Conservation (phyloP, 2,329 filamentous ascomycete genomes). For the Fusarium buharicum region DNA sequence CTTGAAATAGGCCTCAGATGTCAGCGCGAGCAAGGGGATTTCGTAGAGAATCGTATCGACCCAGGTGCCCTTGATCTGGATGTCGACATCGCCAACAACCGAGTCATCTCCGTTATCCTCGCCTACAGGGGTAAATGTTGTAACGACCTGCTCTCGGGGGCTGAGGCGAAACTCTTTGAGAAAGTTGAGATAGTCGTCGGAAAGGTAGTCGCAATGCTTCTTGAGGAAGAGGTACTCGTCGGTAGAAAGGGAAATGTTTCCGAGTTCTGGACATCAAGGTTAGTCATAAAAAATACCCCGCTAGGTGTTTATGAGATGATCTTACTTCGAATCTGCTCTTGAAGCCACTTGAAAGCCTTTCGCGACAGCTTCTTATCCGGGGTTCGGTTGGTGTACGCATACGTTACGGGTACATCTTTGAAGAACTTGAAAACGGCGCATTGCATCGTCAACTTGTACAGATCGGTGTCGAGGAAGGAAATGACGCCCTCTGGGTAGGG, state of each 20-base stretch:
- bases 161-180: constrained; percentile 83
- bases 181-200: constrained; percentile 79
- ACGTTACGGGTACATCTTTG: constrained; percentile 82
- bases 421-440: constrained; percentile 95
- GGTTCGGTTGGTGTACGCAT: constrained; percentile 94
- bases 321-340: constrained; percentile 82
- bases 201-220: constrained; percentile 83
- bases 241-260: constrained; percentile 78
- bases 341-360: constrained; percentile 84
- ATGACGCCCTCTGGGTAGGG: constrained; percentile 80
- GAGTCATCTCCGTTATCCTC: constrained; percentile 70
- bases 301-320: constrained; percentile 12
- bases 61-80: constrained; percentile 86
- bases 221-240: constrained; percentile 85
- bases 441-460: constrained; percentile 99
- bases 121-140: constrained; percentile 70
- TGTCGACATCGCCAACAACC: constrained; percentile 78
- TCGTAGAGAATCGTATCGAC: constrained; percentile 97
- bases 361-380: constrained; percentile 91
- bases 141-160: constrained; percentile 80
- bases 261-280: constrained; percentile 71
- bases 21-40: constrained; percentile 90
- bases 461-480: constrained; percentile 82
- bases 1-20: constrained; percentile 96
- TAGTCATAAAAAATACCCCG: constrained; percentile 34